These are phyloP conservation scores for Diaporthe batatas DNA, from an alignment of 2,329 filamentous ascomycete species.

Conservation along the genomic window DNA sequence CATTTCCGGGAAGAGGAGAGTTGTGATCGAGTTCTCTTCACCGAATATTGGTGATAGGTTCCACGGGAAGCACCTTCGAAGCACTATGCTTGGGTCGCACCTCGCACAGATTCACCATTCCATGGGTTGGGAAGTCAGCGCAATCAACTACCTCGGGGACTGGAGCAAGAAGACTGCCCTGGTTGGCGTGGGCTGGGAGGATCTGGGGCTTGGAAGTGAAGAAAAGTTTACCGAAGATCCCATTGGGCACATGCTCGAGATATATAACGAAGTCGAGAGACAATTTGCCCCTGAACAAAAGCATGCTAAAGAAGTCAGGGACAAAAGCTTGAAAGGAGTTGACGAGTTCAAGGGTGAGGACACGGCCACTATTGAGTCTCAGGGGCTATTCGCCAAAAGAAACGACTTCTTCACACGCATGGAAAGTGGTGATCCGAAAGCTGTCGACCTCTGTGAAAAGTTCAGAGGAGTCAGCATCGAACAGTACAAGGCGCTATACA, in stretches of 20 bases:
- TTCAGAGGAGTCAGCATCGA: conserved; percentile 72
- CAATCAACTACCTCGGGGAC: conserved; percentile 83
- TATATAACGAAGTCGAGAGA: conserved; percentile 78
- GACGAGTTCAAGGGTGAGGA: conserved; percentile 49
- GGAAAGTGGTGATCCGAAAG: conserved; percentile 70
- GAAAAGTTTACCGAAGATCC: conserved; percentile 74
- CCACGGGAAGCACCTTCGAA: conserved; percentile 80
- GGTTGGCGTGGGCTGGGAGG: conserved; percentile 76
- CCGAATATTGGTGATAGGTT: conserved; percentile 85
- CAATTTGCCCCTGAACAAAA: conserved; percentile 74
- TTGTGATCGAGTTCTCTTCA: conserved; percentile 80
- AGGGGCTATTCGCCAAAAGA: conserved; percentile 63
- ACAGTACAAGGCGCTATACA: conserved; percentile 70
- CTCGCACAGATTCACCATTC: conserved; percentile 76
- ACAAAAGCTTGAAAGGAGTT: conserved; percentile 50
- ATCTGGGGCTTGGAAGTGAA: conserved; percentile 70
- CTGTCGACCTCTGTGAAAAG: conserved; percentile 68
- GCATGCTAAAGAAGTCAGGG: conserved; percentile 64
- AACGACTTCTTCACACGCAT: conserved; percentile 74
- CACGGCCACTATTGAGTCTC: conserved; percentile 58
- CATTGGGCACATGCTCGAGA: conserved; percentile 78
- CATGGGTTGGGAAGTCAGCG: conserved; percentile 78
- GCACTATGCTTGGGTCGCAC: conserved; percentile 82
- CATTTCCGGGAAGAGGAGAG: conserved; percentile 55
- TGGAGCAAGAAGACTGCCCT: conserved; percentile 82